Evolutionary conservation across 345 rosid species (phyloP).

Genomic region (Eucalyptus cladocalyx): DNA sequence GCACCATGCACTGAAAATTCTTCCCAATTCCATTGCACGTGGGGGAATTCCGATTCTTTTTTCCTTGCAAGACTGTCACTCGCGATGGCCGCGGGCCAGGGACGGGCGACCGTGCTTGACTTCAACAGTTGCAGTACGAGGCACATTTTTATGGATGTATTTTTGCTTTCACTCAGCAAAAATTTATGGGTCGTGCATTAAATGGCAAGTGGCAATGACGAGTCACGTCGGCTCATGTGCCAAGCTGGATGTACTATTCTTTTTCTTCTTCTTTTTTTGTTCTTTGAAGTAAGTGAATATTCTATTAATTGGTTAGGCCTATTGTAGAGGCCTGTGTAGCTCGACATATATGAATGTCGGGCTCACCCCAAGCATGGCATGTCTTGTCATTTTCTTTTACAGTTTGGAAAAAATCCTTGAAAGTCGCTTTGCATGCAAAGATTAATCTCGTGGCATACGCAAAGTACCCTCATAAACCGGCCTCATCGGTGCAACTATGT

Average conservation of each 20-base stretch:
- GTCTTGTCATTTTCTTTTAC: fast-evolving
- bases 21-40: background rate
- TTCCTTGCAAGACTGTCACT: background rate
- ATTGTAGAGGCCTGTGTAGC: fast-evolving
- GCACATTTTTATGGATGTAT: background rate
- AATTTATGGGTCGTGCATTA: background rate
- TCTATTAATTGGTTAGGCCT: background rate
- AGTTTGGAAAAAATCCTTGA: background rate
- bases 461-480: fast-evolving
- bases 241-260: background rate
- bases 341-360: fast-evolving
- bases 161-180: background rate
- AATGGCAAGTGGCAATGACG: background rate
- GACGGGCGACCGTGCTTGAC: background rate
- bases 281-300: background rate
- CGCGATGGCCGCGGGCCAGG: background rate
- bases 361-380: background rate
- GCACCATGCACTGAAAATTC: background rate
- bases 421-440: background rate
- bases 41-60: background rate
- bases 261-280: background rate
- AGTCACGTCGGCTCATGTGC: background rate
- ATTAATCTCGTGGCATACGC: fast-evolving
- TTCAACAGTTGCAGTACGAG: background rate
- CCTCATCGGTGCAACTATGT: fast-evolving